Evolutionary conservation across 768 basidiomycete species (phyloP).

Genomic region (Lactarius hengduanensis): DNA sequence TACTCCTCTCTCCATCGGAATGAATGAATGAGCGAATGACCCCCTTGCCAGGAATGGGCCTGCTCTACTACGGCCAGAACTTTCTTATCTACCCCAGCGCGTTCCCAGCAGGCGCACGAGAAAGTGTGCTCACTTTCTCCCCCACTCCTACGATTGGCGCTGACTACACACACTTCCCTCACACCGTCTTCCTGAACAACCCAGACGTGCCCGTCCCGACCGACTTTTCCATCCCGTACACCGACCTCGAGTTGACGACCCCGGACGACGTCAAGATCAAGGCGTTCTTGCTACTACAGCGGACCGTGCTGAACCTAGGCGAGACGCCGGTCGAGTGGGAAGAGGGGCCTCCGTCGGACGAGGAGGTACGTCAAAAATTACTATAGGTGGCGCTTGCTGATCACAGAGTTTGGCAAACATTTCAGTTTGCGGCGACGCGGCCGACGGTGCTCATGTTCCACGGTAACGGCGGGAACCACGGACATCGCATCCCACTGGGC

Average conservation of each 20-base stretch:
- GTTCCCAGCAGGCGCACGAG: constrained; percentile 76
- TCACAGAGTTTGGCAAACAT: neutral
- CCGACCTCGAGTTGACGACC: constrained; percentile 70
- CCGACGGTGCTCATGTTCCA: constrained; percentile 95
- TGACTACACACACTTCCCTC: neutral
- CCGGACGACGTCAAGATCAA: constrained; percentile 69
- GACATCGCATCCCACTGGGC: constrained; percentile 88
- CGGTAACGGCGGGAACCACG: constrained; percentile 84
- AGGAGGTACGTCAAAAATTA: constrained; percentile 47
- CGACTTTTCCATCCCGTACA: constrained; percentile 69
- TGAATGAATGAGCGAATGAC: constrained; percentile 17
- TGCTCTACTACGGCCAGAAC: constrained; percentile 85
- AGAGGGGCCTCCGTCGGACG: constrained; percentile 43
- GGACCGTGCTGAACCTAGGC: constrained; percentile 43
- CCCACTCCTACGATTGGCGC: neutral
- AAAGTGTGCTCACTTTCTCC: constrained; percentile 42
- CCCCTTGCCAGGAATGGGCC: constrained; percentile 52
- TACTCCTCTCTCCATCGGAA: constrained; percentile 6
- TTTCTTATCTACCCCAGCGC: constrained; percentile 89
- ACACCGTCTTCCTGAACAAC: neutral
- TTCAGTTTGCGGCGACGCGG: constrained; percentile 47
- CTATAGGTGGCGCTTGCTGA: neutral
- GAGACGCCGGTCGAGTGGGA: constrained; percentile 34
- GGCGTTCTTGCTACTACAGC: constrained; percentile 75
- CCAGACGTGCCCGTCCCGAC: constrained; percentile 70